Base-by-base conservation (phyloP, 2,329 filamentous ascomycete genomes). In the Trichoderma polysporum region DNA sequence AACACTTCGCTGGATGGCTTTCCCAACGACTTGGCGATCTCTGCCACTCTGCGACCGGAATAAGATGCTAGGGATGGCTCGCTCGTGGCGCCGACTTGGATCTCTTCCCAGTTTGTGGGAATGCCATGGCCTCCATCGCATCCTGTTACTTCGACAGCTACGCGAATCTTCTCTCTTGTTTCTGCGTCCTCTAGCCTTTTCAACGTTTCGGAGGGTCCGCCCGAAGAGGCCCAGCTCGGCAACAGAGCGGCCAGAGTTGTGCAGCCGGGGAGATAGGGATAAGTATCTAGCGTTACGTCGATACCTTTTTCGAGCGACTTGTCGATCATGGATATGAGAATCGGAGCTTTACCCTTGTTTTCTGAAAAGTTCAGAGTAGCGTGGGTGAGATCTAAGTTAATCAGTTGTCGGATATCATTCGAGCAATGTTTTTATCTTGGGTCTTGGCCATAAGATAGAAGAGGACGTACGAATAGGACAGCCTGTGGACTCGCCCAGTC, bases 111-210 rank as follows among this genome's bases (percentile, higher is more conserved):
- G 53, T 72, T 73, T 9, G 71, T 73, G 6, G 71, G 71, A 33
- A 73, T 73, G n/a, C 71, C 71, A n/a, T 73, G 71, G 0, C 71
- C 71, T 15, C 71, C 71, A 19, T 73, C 71, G n/a, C 71, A 73
- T 3, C 71, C 71, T 37, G 66, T 72, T 7, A 70, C 70, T 45
- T 73, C 71, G 7, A 73, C 62, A 2, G 70, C 71, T 6, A 71
- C 54, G 5, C 69, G 70, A 22, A 73, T 73, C 66, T 68, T 70
- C 19, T 72, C 71, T 35, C 71, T 63, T 31, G 61, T 58, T 13
- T 68, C 69, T 22, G 69, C 39, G 12, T 71, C 66, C n/a, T 63
- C 62, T 13, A 73, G 47, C 31, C 71, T 61, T 54, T 68, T 69
- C 31, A 73, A 59, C 1, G 71, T 72, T 57, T 71, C 71, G 12